phyloP scores from a whole-genome alignment of 805 yeast genomes.

The Candida caryicola region DNA sequence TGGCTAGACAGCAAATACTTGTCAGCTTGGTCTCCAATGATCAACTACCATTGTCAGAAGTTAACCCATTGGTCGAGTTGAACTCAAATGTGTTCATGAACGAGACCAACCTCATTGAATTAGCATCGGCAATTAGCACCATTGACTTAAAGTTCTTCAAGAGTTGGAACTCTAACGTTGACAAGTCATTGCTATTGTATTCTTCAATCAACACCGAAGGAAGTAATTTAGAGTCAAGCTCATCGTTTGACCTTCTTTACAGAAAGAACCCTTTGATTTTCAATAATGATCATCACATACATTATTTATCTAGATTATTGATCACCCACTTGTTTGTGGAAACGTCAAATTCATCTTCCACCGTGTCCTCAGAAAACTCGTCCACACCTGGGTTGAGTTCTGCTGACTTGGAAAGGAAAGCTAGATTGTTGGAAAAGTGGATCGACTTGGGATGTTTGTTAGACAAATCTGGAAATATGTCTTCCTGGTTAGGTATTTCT shows the following conservation, averaged over 20 bases:
- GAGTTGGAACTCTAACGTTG: conserved; percentile 77
- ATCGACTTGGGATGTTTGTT: conserved; percentile 75
- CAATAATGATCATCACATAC: conserved; percentile 62
- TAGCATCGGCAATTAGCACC: conserved; percentile 63
- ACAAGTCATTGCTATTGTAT: conserved; percentile 70
- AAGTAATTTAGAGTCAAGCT: conserved; percentile 3
- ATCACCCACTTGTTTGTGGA: conserved; percentile 66
- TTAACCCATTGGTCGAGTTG: conserved; percentile 25
- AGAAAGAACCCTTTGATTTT: conserved; percentile 74
- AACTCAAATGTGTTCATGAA: conserved; percentile 52
- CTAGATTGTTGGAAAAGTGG: conserved; percentile 75
- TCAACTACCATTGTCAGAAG: conserved; percentile 5
- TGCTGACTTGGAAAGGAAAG: conserved; percentile 45
- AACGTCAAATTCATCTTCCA: conserved; percentile 15
- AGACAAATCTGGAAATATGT: conserved; percentile 85
- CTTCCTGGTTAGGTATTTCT: conserved; percentile 89
- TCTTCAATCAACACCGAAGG: conserved; percentile 33
- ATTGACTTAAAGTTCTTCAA: conserved; percentile 65
- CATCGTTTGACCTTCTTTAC: conserved; percentile 34
- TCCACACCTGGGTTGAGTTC: conserved; percentile 9
- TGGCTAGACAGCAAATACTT: conserved; percentile 45
- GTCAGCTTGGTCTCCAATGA: conserved; percentile 25
- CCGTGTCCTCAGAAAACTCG: not conserved
- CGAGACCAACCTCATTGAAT: conserved; percentile 43
- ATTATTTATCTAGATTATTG: conserved; percentile 72